Conservation (phyloP, 148 eudicot species). For the Rhododendron ovatum region DNA sequence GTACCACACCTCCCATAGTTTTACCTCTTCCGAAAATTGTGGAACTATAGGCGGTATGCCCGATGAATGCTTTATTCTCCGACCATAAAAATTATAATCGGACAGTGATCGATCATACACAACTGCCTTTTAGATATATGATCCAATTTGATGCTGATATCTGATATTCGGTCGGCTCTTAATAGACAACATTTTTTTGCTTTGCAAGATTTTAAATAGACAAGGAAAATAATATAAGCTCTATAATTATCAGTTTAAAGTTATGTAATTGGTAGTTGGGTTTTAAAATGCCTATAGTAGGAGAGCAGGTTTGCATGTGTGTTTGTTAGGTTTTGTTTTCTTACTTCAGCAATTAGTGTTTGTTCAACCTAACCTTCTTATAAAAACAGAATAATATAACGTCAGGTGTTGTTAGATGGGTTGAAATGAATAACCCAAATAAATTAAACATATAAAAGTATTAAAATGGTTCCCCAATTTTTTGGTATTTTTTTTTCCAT, state of each 20-base stretch:
- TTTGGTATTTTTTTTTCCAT: too few relatives aligned
- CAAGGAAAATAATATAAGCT: not conserved
- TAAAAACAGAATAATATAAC: not conserved
- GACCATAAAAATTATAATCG: not conserved
- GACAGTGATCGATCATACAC: not conserved
- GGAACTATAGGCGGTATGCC: not conserved
- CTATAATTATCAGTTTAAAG: not conserved
- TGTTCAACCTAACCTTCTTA: not conserved
- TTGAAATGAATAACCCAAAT: not conserved
- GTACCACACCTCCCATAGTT: not conserved
- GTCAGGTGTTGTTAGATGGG: not conserved
- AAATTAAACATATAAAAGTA: not conserved
- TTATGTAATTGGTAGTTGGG: not conserved
- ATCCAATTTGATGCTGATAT: not conserved
- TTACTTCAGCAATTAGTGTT: not conserved
- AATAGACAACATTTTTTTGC: not conserved
- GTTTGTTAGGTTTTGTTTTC: not conserved
- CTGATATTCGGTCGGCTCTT: not conserved
- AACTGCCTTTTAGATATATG: too few relatives aligned
- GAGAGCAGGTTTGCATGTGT: not conserved
- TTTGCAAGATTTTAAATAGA: not conserved
- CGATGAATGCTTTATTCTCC: not conserved
- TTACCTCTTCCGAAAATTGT: not conserved
- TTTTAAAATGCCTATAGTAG: not conserved
- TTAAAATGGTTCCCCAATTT: not conserved